These are phyloP conservation scores for Arthrobotrys iridis DNA, from an alignment of 2,329 filamentous ascomycete species.

Conservation along the genomic window DNA sequence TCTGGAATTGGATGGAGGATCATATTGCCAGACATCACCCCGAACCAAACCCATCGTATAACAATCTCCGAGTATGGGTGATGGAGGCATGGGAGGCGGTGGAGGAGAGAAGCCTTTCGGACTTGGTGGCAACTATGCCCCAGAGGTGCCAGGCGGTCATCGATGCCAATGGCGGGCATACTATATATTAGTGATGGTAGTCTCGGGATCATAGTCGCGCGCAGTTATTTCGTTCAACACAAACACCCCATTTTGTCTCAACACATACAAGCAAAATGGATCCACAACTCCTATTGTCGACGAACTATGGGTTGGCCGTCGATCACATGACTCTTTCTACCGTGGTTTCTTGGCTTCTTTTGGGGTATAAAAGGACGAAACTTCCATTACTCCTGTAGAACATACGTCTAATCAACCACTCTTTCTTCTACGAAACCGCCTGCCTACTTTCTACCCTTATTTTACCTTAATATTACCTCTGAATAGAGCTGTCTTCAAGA, in stretches of 20 bases:
- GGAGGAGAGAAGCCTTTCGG: not conserved
- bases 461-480: too few relatives aligned
- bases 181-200: not conserved
- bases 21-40: conserved; percentile 12
- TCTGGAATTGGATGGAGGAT: conserved; percentile 46
- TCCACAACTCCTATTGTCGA: too few relatives aligned
- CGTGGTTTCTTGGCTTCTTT: too few relatives aligned
- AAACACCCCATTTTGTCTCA: not conserved
- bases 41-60: not conserved
- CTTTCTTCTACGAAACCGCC: too few relatives aligned
- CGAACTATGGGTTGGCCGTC: too few relatives aligned
- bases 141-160: conserved; percentile 26
- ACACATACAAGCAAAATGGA: too few relatives aligned
- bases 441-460: too few relatives aligned
- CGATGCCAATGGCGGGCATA: conserved; percentile 9
- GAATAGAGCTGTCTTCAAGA: too few relatives aligned
- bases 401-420: too few relatives aligned
- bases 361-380: too few relatives aligned
- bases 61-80: not conserved
- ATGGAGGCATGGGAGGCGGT: not conserved
- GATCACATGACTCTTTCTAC: too few relatives aligned
- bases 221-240: not conserved
- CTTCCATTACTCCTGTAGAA: too few relatives aligned
- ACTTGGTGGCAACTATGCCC: conserved; percentile 28
- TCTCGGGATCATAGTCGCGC: not conserved